Conservation (phyloP, 2,329 filamentous ascomycete genomes). For the Fusarium annulatum region DNA sequence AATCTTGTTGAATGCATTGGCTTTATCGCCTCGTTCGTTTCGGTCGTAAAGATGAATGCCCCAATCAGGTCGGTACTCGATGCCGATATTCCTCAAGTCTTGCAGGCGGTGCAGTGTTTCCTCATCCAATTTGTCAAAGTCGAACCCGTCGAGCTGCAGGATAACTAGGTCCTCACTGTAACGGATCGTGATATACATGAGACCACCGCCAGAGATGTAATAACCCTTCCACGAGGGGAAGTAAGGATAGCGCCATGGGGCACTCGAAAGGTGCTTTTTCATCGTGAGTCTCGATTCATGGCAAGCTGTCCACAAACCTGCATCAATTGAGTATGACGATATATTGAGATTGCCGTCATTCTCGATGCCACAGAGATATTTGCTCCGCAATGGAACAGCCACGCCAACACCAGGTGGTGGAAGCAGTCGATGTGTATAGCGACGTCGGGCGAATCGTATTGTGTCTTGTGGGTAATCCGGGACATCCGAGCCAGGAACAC, state of each 20-base stretch:
- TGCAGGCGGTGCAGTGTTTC: no score
- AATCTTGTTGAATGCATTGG: no score
- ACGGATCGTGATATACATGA: neutral
- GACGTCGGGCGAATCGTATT: neutral
- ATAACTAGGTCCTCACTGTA: neutral
- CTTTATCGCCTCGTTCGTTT: no score
- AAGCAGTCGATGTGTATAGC: no score
- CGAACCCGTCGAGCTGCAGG: neutral
- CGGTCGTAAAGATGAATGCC: no score
- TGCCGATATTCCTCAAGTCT: rapidly evolving
- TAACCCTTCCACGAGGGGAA: no score
- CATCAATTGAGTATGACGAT: neutral
- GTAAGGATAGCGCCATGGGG: no score
- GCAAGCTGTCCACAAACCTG: neutral
- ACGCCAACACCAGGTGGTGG: no score
- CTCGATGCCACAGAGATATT: no score
- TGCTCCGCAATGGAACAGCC: no score
- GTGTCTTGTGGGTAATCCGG: neutral
- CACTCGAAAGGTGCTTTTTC: neutral
- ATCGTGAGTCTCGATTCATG: neutral
- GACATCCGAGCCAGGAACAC: neutral
- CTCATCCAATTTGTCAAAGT: neutral
- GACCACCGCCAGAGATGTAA: neutral
- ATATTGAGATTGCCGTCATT: neutral
- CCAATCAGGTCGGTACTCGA: neutral